Conservation (phyloP, 2,329 filamentous ascomycete species). For the Sordariomycetes sp. region DNA sequence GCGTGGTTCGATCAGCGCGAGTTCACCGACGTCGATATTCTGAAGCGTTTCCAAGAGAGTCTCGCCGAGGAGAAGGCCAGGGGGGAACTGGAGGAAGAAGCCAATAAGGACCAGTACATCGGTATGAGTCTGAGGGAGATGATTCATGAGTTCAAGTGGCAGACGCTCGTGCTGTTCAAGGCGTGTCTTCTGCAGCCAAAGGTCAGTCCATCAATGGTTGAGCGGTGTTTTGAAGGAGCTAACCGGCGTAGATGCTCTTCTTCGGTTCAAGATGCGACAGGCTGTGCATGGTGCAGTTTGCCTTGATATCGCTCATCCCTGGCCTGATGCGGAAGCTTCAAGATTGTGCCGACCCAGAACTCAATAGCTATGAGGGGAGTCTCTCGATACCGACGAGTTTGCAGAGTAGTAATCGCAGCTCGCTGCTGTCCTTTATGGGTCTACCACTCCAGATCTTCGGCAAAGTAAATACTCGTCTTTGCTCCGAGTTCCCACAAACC, state of each 20-base stretch:
- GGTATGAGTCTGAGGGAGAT: slow-evolving; percentile 84
- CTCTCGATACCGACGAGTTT: slow-evolving; percentile 73
- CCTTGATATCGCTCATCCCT: slow-evolving; percentile 88
- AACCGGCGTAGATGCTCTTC: slow-evolving; percentile 72
- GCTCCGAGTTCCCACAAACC: neutral
- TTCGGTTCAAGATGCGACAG: slow-evolving; percentile 95
- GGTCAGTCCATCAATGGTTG: slow-evolving; percentile 36
- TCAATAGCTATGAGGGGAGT: slow-evolving; percentile 72
- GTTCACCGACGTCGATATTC: slow-evolving; percentile 84
- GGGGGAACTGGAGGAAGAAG: slow-evolving; percentile 51
- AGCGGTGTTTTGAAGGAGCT: neutral
- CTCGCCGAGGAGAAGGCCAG: slow-evolving; percentile 58
- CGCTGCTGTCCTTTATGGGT: slow-evolving; percentile 88
- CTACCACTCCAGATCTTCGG: slow-evolving; percentile 91
- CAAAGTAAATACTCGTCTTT: slow-evolving; percentile 49
- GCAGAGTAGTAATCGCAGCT: slow-evolving; percentile 84
- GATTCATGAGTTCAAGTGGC: slow-evolving; percentile 88
- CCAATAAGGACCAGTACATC: slow-evolving; percentile 77
- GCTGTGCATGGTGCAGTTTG: slow-evolving; percentile 97
- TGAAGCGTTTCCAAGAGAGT: slow-evolving; percentile 85
- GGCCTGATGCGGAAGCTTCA: slow-evolving; percentile 85
- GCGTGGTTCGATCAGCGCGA: slow-evolving; percentile 96
- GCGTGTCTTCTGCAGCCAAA: slow-evolving; percentile 90
- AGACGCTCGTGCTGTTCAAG: slow-evolving; percentile 90
- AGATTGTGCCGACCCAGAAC: slow-evolving; percentile 89